Evolutionary conservation across 768 basidiomycete species (phyloP).

Genomic region (Tulasnella sp.): DNA sequence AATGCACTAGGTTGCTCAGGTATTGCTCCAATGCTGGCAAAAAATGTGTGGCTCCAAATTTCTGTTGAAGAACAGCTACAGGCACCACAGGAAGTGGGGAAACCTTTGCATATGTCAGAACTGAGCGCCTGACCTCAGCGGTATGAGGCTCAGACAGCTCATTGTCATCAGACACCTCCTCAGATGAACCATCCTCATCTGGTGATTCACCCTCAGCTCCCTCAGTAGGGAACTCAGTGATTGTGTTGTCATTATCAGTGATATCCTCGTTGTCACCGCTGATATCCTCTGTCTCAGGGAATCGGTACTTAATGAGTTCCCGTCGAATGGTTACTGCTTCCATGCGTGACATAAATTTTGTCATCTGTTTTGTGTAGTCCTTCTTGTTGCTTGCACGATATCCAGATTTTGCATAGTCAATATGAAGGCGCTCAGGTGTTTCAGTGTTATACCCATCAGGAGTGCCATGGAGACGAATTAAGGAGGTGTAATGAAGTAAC

Average conservation of each 20-base stretch:
- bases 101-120: not conserved
- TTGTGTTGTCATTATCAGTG: not conserved
- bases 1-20: not conserved
- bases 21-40: not conserved
- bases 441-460: constrained; percentile 35
- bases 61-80: not conserved
- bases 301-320: constrained; percentile 29
- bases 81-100: not conserved
- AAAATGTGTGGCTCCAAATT: not conserved
- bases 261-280: not conserved
- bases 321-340: constrained; percentile 31
- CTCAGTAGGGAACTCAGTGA: no score
- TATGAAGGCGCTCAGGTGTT: constrained; percentile 36
- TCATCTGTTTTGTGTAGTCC: constrained; percentile 38
- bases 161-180: no score
- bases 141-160: no score
- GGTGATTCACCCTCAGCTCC: no score
- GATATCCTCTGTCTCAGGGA: not conserved
- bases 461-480: constrained; percentile 31
- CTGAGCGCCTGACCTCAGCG: not conserved
- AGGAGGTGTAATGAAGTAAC: constrained; percentile 27
- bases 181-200: no score
- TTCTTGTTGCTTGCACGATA: constrained; percentile 32
- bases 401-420: constrained; percentile 37
- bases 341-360: constrained; percentile 31